A percentile compares a stretch with the other conserved stretches of the same genome.
phyloP scores from a whole-genome alignment of 495 filamentous ascomycete species.

The Annulohypoxylon stygium region DNA sequence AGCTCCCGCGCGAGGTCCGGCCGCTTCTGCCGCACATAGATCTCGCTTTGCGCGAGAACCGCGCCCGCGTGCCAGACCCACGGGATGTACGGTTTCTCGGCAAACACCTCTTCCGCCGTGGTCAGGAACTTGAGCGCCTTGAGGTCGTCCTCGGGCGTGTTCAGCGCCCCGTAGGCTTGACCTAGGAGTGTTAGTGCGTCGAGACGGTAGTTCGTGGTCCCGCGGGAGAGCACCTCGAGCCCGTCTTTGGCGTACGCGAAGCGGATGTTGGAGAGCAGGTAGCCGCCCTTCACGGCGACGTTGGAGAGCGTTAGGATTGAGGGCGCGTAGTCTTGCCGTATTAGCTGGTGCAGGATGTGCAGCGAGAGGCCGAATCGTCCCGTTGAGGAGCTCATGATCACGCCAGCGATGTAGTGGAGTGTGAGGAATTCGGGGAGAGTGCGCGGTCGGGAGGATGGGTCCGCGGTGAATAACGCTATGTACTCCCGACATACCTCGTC shows the following conservation, averaged over 20 bases:
- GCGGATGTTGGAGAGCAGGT: conserved; percentile 7
- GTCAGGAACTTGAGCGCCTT: conserved; percentile 29
- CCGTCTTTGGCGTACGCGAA: conserved; percentile 26
- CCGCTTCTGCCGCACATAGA: conserved; percentile 36
- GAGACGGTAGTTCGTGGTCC: conserved; percentile 17
- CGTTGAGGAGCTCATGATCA: neutral
- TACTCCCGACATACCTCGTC: conserved; percentile 43
- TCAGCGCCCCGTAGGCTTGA: neutral
- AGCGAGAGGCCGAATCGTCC: neutral
- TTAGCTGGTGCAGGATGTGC: conserved; percentile 41
- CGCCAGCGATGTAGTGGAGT: conserved; percentile 37
- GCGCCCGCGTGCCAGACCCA: conserved; percentile 54
- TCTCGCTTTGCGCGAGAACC: conserved; percentile 41
- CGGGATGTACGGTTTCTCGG: neutral
- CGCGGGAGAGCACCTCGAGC: conserved; percentile 15
- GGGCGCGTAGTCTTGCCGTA: conserved; percentile 34
- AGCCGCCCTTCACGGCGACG: conserved; percentile 7
- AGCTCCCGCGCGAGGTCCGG: conserved; percentile 39
- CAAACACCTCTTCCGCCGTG: neutral
- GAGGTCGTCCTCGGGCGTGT: conserved; percentile 10
- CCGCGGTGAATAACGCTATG: conserved; percentile 33
- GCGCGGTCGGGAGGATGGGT: conserved; percentile 12
- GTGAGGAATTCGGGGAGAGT: conserved; percentile 17
- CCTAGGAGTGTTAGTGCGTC: conserved; percentile 43
- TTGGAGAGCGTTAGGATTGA: conserved; percentile 26